These are phyloP conservation scores for Ogataea trehalophila DNA, from an alignment of 805 yeast genomes.

Conservation along the genomic window DNA sequence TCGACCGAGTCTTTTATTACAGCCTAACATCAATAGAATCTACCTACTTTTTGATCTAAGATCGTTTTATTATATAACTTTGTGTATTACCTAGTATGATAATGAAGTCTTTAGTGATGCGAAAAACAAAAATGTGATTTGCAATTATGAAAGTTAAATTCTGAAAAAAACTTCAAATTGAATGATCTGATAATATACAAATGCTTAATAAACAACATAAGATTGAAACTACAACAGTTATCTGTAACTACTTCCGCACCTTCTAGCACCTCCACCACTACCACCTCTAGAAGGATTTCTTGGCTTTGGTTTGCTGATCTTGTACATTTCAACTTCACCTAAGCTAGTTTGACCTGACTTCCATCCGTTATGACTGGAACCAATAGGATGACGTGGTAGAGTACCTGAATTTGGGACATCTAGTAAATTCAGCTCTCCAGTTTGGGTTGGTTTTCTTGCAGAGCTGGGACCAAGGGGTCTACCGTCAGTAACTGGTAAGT, in stretches of 20 bases:
- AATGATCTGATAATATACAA: not conserved
- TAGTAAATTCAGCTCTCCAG: not conserved
- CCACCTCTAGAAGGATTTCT: slow-evolving; percentile 5
- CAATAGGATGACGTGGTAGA: not conserved
- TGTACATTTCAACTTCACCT: slow-evolving; percentile 12
- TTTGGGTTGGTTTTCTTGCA: not conserved
- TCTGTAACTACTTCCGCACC: not conserved
- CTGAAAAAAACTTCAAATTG: too few relatives aligned
- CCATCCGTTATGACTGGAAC: not conserved
- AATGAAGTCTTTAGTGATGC: too few relatives aligned
- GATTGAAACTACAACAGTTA: not conserved
- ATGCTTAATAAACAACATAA: not conserved
- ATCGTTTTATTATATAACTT: too few relatives aligned
- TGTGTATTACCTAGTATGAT: too few relatives aligned
- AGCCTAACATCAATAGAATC: too few relatives aligned
- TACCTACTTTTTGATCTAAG: too few relatives aligned
- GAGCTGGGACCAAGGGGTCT: not conserved
- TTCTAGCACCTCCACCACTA: not conserved
- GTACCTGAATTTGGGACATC: not conserved
- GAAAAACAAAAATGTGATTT: too few relatives aligned
- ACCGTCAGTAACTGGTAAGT: too few relatives aligned
- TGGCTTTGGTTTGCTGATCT: slow-evolving; percentile 19
- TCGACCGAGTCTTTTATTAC: not conserved
- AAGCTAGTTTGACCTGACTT: not conserved
- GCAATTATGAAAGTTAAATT: too few relatives aligned